These are phyloP conservation scores for Backusella parvicylindrica DNA, from an alignment of 192 early-diverging fungal genomes.

Conservation along the genomic window DNA sequence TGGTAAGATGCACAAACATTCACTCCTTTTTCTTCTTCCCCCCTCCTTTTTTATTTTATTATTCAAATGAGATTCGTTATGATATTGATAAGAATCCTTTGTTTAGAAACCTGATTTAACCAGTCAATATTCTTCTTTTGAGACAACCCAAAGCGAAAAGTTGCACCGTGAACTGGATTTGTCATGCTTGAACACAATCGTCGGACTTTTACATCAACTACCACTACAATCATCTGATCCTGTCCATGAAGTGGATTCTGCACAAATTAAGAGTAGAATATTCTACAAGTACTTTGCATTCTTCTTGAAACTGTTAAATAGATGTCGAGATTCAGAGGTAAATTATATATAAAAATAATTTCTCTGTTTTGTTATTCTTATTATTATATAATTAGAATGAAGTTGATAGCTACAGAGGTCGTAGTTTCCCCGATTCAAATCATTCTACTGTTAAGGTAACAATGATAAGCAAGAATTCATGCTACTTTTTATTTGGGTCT, in stretches of 20 bases:
- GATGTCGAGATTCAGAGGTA: conserved; percentile 62
- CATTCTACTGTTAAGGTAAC: neutral
- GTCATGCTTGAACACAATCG: conserved; percentile 74
- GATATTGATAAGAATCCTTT: neutral
- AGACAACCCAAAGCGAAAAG: conserved; percentile 52
- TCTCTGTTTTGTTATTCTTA: neutral
- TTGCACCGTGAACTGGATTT: conserved; percentile 74
- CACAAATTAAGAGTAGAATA: conserved; percentile 58
- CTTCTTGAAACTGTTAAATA: conserved; percentile 69
- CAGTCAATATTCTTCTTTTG: conserved; percentile 26
- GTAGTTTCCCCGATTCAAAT: neutral
- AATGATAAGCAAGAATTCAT: neutral
- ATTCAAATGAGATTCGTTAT: neutral
- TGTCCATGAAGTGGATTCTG: conserved; percentile 53
- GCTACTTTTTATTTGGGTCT: neutral
- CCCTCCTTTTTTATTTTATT: neutral
- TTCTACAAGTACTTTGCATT: conserved; percentile 77
- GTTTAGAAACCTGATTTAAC: conserved; percentile 24
- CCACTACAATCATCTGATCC: conserved; percentile 68
- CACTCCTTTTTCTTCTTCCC: too few species aligned
- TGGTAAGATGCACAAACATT: conserved; percentile 43
- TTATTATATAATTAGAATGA: neutral
- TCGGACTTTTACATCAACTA: conserved; percentile 62
- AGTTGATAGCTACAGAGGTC: neutral
- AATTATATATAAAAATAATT: neutral